A percentile compares a stretch with the other conserved stretches of the same genome.
Evolutionary conservation across 805 yeast genomes (phyloP).

Genomic region (Middelhovenomyces tepae): DNA sequence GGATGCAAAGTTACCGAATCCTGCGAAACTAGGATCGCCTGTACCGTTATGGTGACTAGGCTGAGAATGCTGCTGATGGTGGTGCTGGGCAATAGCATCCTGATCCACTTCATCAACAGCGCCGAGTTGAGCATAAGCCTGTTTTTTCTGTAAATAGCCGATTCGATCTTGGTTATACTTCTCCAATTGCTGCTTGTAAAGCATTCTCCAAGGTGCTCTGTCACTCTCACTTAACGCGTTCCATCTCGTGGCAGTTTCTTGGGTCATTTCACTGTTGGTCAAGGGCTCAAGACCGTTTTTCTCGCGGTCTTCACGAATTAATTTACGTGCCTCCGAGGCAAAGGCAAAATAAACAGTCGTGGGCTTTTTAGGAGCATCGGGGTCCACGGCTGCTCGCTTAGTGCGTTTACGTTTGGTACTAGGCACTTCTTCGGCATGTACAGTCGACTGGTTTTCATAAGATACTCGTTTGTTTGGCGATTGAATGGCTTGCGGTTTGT

Average conservation of each 20-base stretch:
- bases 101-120: too few relatives aligned
- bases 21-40: too few relatives aligned
- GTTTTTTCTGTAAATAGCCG: conserved; percentile 39
- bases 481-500: conserved; percentile 5
- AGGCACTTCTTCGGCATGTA: conserved; percentile 16
- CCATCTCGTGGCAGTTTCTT: conserved; percentile 75
- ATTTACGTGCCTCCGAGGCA: conserved; percentile 64
- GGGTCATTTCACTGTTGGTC: conserved; percentile 69
- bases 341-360: conserved; percentile 77
- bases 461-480: conserved; percentile 13
- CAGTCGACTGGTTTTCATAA: conserved; percentile 8
- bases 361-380: conserved; percentile 94
- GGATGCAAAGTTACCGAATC: too few relatives aligned
- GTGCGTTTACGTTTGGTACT: conserved; percentile 34
- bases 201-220: conserved; percentile 62
- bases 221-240: conserved; percentile 57
- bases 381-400: conserved; percentile 60
- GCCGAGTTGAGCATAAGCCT: conserved; percentile 22
- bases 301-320: conserved; percentile 59
- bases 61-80: too few relatives aligned
- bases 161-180: conserved; percentile 39
- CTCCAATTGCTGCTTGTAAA: conserved; percentile 35
- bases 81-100: too few relatives aligned
- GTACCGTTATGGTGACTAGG: too few relatives aligned
- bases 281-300: conserved; percentile 51